Evolutionary conservation across 1,284 basidiomycete species (phyloP).

Genomic region (Pseudozyma flocculosa): DNA sequence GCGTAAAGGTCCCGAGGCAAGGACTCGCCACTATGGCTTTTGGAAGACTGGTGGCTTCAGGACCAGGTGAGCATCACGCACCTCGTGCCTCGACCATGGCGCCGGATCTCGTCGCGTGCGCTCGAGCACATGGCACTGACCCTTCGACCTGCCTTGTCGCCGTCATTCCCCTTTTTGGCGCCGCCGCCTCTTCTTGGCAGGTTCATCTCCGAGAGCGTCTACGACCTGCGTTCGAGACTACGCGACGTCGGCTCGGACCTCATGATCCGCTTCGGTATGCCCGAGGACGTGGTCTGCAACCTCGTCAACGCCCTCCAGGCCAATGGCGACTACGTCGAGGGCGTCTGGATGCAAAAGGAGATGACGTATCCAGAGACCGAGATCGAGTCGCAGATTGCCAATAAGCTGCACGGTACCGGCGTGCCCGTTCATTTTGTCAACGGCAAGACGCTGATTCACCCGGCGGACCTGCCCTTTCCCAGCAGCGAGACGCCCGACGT

Average conservation of each 20-base stretch:
- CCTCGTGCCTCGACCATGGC: not conserved
- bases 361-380: conserved; percentile 42
- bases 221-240: conserved; percentile 61
- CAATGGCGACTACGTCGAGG: conserved; percentile 44
- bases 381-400: conserved; percentile 35
- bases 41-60: conserved; percentile 62
- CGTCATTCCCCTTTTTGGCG: not conserved
- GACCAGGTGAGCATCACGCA: conserved; percentile 38
- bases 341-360: conserved; percentile 54
- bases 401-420: conserved; percentile 27
- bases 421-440: conserved; percentile 43
- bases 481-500: conserved; percentile 61
- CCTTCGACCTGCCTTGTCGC: too few species aligned
- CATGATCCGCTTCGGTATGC: conserved; percentile 62
- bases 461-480: conserved; percentile 61
- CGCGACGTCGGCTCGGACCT: conserved; percentile 61
- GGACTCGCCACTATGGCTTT: conserved; percentile 60
- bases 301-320: conserved; percentile 39
- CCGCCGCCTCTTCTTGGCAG: conserved; percentile 25
- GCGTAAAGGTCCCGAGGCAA: conserved; percentile 54
- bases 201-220: conserved; percentile 63
- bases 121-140: too few species aligned
- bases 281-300: conserved; percentile 58
- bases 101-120: too few species aligned
- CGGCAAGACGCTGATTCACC: conserved; percentile 55